Evolutionary conservation across 2,329 filamentous ascomycete species (phyloP), one percentile per base, ranked within the genome.

Genomic region (Pestalotiopsis sp.): DNA sequence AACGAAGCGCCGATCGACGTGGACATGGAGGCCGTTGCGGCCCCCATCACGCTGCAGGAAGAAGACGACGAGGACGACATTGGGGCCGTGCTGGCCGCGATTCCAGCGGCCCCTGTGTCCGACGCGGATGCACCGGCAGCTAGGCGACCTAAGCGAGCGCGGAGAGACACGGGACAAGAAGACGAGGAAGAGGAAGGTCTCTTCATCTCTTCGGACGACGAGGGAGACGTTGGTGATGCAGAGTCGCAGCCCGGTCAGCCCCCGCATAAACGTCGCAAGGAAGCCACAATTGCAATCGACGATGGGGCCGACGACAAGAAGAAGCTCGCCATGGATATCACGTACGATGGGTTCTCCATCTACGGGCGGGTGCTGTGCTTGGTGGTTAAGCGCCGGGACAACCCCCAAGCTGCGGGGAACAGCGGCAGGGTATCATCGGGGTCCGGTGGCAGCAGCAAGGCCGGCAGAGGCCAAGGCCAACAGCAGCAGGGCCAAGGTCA

Each of bases 301-400:
- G 81, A 77, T 20, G 78, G 77, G 20, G 78, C 79, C 11, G 90
- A 92, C 68, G 92, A 97, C 76, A 97, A 98, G 82, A 98, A 99
- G 84, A 98, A 98, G 80, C 82, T 97, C 74, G 89, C 88, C 23
- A 88, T 98, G 83, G 91, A 92, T 70, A 96, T 95, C 31, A 91
- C 90, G 14, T 99, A 98, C 81, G 94, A 98, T 76, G 95, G 96
- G 9, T 98, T 98, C 81, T 93, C 92, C 75, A 98, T 99, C 77
- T 97, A 97, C 81, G 94, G 96, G 12, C 92, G 94, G 73, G 94
- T 97, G 61, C 84, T 99, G 31, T 98, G 95, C 80, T 86, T 99
- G 69, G 92, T 99, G 9, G 91, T 99, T 76, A 91, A 90, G 80
- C 93, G 92, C 78, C 90, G 92, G 70, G 91, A 90, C 72, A 86